phyloP scores from a whole-genome alignment of 768 basidiomycete genomes.

The Agrocybe praecox region DNA sequence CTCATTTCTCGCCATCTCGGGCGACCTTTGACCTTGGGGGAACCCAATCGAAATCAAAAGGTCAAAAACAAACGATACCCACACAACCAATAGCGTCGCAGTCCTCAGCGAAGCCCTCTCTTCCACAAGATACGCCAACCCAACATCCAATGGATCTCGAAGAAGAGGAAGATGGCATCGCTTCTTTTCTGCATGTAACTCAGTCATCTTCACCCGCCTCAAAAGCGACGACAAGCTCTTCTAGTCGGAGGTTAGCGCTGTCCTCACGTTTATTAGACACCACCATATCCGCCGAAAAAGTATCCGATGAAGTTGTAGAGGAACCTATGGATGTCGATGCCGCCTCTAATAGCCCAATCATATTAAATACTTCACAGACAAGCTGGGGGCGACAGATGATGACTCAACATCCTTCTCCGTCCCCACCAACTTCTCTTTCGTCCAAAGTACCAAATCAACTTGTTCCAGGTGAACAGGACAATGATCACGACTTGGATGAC shows the following conservation, averaged over 20 bases:
- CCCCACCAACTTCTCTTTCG: background rate
- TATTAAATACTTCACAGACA: slow-evolving; percentile 24
- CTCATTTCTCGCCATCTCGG: slow-evolving; percentile 65
- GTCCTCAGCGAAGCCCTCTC: background rate
- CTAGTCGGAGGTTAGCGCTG: background rate
- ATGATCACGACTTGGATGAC: slow-evolving; percentile 1
- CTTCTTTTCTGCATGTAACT: background rate
- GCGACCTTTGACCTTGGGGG: slow-evolving; percentile 66
- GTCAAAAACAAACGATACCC: slow-evolving; percentile 20
- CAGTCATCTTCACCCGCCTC: background rate
- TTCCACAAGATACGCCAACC: background rate
- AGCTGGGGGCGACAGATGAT: slow-evolving; percentile 31
- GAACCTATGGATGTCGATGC: slow-evolving; percentile 12
- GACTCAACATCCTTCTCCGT: slow-evolving; percentile 1
- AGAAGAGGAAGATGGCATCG: too few species aligned
- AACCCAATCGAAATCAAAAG: slow-evolving; percentile 20
- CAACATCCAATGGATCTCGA: background rate
- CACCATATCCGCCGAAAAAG: background rate
- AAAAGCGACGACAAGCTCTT: background rate
- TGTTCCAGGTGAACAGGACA: background rate
- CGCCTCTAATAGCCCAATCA: slow-evolving; percentile 3
- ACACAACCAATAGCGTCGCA: slow-evolving; percentile 11
- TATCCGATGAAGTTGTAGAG: background rate
- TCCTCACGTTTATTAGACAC: background rate
- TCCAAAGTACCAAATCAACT: too few species aligned